phyloP scores from a whole-genome alignment of 2,329 filamentous ascomycete genomes.

The Paraphoma sp. region DNA sequence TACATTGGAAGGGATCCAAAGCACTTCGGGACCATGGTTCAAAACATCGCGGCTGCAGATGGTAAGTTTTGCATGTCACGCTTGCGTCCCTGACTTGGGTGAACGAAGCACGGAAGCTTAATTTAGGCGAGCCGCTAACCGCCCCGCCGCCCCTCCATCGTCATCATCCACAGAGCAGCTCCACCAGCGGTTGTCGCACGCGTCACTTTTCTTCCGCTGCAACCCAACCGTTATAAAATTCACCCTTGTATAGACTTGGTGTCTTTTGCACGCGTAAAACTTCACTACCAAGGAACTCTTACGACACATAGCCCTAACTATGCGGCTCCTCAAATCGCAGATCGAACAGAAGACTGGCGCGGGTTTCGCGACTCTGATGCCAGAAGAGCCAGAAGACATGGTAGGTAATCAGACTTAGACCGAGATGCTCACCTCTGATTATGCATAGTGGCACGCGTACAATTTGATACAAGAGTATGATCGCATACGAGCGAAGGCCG shows the following conservation, averaged over 20 bases:
- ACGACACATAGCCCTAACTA: constrained; percentile 37
- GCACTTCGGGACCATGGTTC: too few relatives aligned
- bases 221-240: too few relatives aligned
- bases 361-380: constrained; percentile 69
- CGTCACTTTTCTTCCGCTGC: background rate
- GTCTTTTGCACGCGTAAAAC: background rate
- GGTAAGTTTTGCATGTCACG: too few relatives aligned
- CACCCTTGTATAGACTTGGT: background rate
- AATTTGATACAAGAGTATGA: constrained; percentile 74
- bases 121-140: too few relatives aligned
- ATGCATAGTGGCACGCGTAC: constrained; percentile 73
- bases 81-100: too few relatives aligned
- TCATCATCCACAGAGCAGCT: background rate
- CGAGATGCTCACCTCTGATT: background rate
- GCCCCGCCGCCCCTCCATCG: background rate
- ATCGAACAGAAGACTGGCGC: constrained; percentile 70
- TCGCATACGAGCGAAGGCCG: constrained; percentile 68
- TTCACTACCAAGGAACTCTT: background rate
- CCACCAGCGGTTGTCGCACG: background rate
- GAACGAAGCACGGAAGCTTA: too few relatives aligned
- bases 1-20: background rate
- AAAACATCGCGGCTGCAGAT: too few relatives aligned
- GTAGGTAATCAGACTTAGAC: constrained; percentile 44
- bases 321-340: constrained; percentile 72
- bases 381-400: constrained; percentile 80